A percentile compares a stretch with the other conserved stretches of the same genome.
These are phyloP conservation scores for Yamadazyma kitorensis DNA, from an alignment of 805 yeast species.

Conservation along the genomic window DNA sequence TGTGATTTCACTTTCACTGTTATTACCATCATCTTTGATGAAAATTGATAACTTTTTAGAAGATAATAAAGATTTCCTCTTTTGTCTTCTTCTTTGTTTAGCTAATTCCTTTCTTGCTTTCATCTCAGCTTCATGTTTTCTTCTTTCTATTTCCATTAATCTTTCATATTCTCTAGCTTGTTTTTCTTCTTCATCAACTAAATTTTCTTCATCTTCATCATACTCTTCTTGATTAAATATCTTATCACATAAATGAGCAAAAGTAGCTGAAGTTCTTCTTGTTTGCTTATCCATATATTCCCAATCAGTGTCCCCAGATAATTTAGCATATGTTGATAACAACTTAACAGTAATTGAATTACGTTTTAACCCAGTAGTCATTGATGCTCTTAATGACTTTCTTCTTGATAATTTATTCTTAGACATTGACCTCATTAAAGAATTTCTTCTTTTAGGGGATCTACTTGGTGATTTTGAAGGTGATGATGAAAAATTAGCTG, in stretches of 20 bases:
- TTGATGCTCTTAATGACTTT: slow-evolving; percentile 37
- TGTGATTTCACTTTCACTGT: slow-evolving; percentile 26
- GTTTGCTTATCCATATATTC: slow-evolving; percentile 70
- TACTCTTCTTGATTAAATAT: slow-evolving; percentile 66
- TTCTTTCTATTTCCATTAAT: slow-evolving; percentile 43
- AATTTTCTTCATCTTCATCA: slow-evolving; percentile 47
- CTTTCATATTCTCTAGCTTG: slow-evolving; percentile 46
- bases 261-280: slow-evolving; percentile 72
- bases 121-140: slow-evolving; percentile 52
- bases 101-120: slow-evolving; percentile 46
- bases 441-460: slow-evolving; percentile 23
- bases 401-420: slow-evolving; percentile 32
- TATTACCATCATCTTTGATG: slow-evolving; percentile 33
- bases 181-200: slow-evolving; percentile 42
- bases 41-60: slow-evolving; percentile 35
- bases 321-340: slow-evolving; percentile 69
- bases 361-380: slow-evolving; percentile 51
- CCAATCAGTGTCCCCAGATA: slow-evolving; percentile 63
- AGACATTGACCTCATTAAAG: slow-evolving; percentile 23
- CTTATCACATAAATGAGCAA: slow-evolving; percentile 74
- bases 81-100: slow-evolving; percentile 42
- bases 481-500: slow-evolving; percentile 25
- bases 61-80: slow-evolving; percentile 38
- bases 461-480: slow-evolving; percentile 13
- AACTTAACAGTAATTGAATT: slow-evolving; percentile 71